Conservation (phyloP, 2,329 filamentous ascomycete species). For the Epichloe gansuensis region DNA sequence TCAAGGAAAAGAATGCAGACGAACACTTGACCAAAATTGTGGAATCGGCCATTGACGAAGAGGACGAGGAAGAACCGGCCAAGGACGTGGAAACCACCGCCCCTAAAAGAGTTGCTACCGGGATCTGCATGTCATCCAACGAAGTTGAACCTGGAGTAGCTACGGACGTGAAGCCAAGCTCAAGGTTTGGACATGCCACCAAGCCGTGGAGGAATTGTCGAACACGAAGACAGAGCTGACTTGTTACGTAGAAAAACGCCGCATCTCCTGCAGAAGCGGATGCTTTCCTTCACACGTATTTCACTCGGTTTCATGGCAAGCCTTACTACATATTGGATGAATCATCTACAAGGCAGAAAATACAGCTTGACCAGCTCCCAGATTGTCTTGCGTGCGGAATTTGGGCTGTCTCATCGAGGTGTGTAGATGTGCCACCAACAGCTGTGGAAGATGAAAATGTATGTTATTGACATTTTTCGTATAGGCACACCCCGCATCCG, state of each 20-base stretch:
- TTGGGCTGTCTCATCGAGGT: slow-evolving; percentile 53
- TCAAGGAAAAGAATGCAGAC: slow-evolving; percentile 53
- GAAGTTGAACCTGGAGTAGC: background rate
- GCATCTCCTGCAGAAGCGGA: slow-evolving; percentile 41
- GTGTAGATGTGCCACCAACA: slow-evolving; percentile 12
- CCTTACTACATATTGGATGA: slow-evolving; percentile 77
- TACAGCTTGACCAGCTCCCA: slow-evolving; percentile 56
- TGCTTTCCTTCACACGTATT: slow-evolving; percentile 64
- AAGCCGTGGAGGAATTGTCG: background rate
- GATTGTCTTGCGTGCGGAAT: slow-evolving; percentile 42
- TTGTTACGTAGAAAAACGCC: slow-evolving; percentile 29
- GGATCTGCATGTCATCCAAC: slow-evolving; percentile 17
- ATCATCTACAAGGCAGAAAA: slow-evolving; percentile 55
- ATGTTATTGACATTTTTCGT: background rate
- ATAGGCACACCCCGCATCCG: slow-evolving; percentile 54
- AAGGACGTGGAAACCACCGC: slow-evolving; percentile 24
- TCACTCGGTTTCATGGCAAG: slow-evolving; percentile 66
- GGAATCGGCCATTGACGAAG: background rate
- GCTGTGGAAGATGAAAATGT: background rate
- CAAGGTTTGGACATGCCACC: background rate
- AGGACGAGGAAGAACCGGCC: background rate
- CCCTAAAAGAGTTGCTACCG: slow-evolving; percentile 28
- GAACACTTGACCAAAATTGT: slow-evolving; percentile 4
- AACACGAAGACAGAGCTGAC: background rate
- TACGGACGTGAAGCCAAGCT: background rate